phyloP scores from a whole-genome alignment of 2,329 filamentous ascomycete species.

The Sclerotinia glacialis region DNA sequence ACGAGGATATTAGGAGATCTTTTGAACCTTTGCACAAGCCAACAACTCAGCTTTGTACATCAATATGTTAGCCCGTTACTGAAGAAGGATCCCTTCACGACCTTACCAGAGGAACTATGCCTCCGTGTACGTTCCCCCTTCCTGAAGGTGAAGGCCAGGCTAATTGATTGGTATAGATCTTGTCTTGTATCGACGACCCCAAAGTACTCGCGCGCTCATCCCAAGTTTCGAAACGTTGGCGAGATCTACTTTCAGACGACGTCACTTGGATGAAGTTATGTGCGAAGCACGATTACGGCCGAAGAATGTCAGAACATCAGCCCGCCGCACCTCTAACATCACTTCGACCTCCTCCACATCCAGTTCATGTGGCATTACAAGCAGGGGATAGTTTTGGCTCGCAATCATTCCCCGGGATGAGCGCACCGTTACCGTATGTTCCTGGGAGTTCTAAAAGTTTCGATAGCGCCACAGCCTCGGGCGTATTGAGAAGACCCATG shows the following conservation, averaged over 20 bases:
- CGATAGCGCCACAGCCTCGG: constrained; percentile 49
- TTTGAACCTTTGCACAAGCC: constrained; percentile 90
- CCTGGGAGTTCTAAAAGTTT: constrained; percentile 48
- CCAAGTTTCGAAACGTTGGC: constrained; percentile 93
- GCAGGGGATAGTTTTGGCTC: constrained; percentile 21
- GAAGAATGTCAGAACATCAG: constrained; percentile 48
- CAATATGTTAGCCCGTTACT: constrained; percentile 91
- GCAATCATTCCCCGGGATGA: constrained; percentile 48
- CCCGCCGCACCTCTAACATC: constrained; percentile 28
- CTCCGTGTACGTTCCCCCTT: constrained; percentile 62
- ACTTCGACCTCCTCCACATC: constrained; percentile 35
- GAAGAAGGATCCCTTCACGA: constrained; percentile 94
- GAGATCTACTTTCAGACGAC: constrained; percentile 89
- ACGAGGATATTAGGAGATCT: constrained; percentile 83
- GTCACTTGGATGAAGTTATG: constrained; percentile 98
- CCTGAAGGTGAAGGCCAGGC: not conserved
- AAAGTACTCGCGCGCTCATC: constrained; percentile 90
- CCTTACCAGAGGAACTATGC: constrained; percentile 88
- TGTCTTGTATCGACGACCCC: constrained; percentile 96
- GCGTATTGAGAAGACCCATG: constrained; percentile 52
- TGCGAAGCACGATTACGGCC: constrained; percentile 86
- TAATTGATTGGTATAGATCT: constrained; percentile 56
- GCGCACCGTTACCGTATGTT: constrained; percentile 40
- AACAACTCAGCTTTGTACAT: constrained; percentile 92
- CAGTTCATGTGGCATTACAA: constrained; percentile 30